Evolutionary conservation across 2,329 filamentous ascomycete genomes (phyloP).

Genomic region (Paraconiothyrium brasiliense): DNA sequence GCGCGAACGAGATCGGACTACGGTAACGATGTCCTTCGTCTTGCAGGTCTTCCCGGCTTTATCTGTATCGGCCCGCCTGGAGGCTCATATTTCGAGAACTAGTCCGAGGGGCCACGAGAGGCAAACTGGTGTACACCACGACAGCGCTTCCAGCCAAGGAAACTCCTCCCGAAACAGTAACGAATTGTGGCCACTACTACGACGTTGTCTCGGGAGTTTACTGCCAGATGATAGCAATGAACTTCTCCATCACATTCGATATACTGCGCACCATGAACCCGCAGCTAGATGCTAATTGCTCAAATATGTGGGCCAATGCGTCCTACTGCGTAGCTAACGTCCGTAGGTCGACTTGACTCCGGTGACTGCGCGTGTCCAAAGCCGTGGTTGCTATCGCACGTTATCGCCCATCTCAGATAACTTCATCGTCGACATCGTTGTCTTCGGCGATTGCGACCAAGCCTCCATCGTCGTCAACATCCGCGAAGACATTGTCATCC

Average conservation of each 20-base stretch:
- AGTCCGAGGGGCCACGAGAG: conserved; percentile 1
- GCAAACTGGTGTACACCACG: conserved; percentile 12
- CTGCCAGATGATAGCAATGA: conserved; percentile 13
- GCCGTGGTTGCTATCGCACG: conserved; percentile 4
- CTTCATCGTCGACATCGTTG: conserved; percentile 4
- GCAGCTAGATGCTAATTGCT: conserved; percentile 11
- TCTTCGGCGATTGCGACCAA: conserved; percentile 7
- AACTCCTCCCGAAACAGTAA: conserved; percentile 6
- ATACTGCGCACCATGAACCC: conserved; percentile 5
- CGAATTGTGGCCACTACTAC: conserved; percentile 13
- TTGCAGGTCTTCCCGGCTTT: background rate
- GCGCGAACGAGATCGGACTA: background rate
- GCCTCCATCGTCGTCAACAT: conserved; percentile 4
- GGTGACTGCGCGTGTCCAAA: conserved; percentile 8
- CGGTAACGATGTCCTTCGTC: background rate
- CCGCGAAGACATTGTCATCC: too few relatives aligned
- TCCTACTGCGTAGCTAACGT: conserved; percentile 16
- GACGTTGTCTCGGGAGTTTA: conserved; percentile 10
- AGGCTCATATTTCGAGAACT: conserved; percentile 8
- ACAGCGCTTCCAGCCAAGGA: conserved; percentile 11
- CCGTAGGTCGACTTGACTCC: conserved; percentile 11
- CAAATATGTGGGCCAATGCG: conserved; percentile 15
- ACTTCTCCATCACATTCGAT: conserved; percentile 14
- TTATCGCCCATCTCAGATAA: conserved; percentile 2
- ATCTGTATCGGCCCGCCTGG: conserved; percentile 12